Base-by-base conservation (phyloP, 2,329 filamentous ascomycete species). In the Tolypocladium capitatum region DNA sequence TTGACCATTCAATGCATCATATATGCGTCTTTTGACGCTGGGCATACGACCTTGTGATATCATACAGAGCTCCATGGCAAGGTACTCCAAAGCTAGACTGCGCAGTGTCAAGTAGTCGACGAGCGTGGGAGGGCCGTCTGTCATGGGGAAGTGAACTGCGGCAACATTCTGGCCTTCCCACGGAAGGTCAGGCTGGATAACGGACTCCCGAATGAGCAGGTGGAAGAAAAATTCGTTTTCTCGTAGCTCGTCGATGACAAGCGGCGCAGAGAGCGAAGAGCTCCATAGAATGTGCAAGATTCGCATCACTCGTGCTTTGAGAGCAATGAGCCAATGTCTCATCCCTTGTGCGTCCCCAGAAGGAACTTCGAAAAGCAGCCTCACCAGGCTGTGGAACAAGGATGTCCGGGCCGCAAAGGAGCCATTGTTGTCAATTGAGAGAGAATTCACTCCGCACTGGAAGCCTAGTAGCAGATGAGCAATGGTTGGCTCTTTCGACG, bases 381-480 rank as follows among this genome's bases (percentile, higher is more conserved):
- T 74, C 44, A 94, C 68, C 45, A 97, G 75, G 10, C 80, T 77
- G 67, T 98, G 91, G 60, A 98, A 89, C 14, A 98, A 70, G 0
- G 92, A 91, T 20, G 75, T 76, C 14, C 80, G 77, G 16, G 77
- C 72, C 13, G 81, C 77, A 63, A 95, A 94, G 2, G 84, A 67
- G 43, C 88, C 78, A 28, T 81, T 76, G 1, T 80, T 68, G 45
- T 84, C 75, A 31, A 92, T 69, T 24, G 80, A 80, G 2, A 97
- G 70, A 10, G 76, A 75, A 52, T 81, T 82, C 33, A 83, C 78
- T 40, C 81, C 78, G 57, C 88, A 94, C 48, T 77, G 77, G 63
- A 98, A 96, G 0, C 92, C 92, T 5, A 98, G 78, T 2, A 98
- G 71, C 42, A 94, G 74, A 63, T 98, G 94, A 0, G 91, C 92